Base-by-base conservation (phyloP, 371 early-diverging fungal genomes). In the Rhizopus stolonifer region DNA sequence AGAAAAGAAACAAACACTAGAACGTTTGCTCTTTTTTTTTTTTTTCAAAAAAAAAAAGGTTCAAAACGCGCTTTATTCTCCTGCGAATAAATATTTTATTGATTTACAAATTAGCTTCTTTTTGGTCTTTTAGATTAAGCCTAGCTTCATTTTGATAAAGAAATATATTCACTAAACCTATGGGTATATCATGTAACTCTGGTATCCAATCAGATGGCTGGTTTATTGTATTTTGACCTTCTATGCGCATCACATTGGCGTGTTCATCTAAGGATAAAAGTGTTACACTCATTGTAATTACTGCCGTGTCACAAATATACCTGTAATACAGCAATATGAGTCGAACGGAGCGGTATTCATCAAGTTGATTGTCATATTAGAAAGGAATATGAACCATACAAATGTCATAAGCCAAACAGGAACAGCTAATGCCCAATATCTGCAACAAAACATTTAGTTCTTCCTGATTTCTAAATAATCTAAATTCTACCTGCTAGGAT, bases 391-490 rank as follows among this genome's bases (percentile, higher is more conserved):
- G 64, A 85, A 89, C 64, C 82, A 82, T 25, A 86, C 81, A 26
- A 84, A 58, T 1, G 82, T 84, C 68, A 82, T 76, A n/a, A 85
- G 48, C 85, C 85, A 88, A n/a, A 83, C 72, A 1, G 90, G 90
- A 23, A 87, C 64, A 3, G 84, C 84, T n/a, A 90, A 59, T 10
- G 88, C 87, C 90, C 90, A 90, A 58, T 86, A 86, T 58, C 88
- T 83, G 18, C 17, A 10, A 3, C 2, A 10, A 17, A n/a, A 25
- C 36, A 47, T 19, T 15, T 49, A 39, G 42, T 42, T 42, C 13
- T 21, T 42, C 1, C 8, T 18, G 10, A 8, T 36, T 14, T n/a
- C 6, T 36, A 15, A 2, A n/a, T 2, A 21, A 4, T 23, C 3
- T 42, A 11, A 14, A 10, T 22, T 19, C 21, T 78, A 78, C 85